phyloP scores from a whole-genome alignment of 1,139 yeast species.

The Debaryomycetaceae sp. region DNA sequence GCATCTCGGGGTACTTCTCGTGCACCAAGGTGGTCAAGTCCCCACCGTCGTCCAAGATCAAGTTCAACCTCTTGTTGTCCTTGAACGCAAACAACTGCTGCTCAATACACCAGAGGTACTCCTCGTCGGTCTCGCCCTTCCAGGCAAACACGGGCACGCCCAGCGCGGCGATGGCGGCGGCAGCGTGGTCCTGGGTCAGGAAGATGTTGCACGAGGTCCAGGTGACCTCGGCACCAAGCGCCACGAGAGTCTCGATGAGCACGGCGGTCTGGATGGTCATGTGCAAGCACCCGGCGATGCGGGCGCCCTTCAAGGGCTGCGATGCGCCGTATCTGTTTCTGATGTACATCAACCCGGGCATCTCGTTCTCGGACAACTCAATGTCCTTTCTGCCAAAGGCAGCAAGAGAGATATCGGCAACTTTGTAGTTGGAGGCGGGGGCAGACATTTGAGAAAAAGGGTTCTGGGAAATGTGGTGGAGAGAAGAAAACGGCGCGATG shows the following conservation, averaged over 20 bases:
- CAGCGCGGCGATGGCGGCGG: conserved; percentile 99
- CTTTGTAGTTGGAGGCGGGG: conserved; percentile 68
- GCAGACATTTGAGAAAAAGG: conserved; percentile 25
- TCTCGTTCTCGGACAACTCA: conserved; percentile 98
- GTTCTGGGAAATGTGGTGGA: background rate
- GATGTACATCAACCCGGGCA: conserved; percentile 99
- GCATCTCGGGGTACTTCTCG: conserved; percentile 97
- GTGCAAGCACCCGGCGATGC: conserved; percentile 99
- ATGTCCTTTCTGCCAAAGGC: conserved; percentile 99
- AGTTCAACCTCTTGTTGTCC: conserved; percentile 92
- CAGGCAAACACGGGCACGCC: conserved; percentile 99
- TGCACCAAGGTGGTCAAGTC: conserved; percentile 97
- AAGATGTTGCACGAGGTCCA: conserved; percentile 99
- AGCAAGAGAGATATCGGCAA: conserved; percentile 97
- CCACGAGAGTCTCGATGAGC: conserved; percentile 93
- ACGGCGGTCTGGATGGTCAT: conserved; percentile 99
- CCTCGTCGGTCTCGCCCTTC: conserved; percentile 99
- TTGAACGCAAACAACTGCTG: conserved; percentile 99
- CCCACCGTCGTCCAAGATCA: conserved; percentile 99
- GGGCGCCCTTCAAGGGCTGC: conserved; percentile 97
- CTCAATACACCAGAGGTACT: conserved; percentile 99
- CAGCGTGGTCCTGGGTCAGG: conserved; percentile 99
- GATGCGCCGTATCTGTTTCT: conserved; percentile 87
- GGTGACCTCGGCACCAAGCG: conserved; percentile 99
- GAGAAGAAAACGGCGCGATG: conserved; percentile 2